Evolutionary conservation across 192 early-diverging fungal genomes (phyloP).

Genomic region (Coemansia sp.): DNA sequence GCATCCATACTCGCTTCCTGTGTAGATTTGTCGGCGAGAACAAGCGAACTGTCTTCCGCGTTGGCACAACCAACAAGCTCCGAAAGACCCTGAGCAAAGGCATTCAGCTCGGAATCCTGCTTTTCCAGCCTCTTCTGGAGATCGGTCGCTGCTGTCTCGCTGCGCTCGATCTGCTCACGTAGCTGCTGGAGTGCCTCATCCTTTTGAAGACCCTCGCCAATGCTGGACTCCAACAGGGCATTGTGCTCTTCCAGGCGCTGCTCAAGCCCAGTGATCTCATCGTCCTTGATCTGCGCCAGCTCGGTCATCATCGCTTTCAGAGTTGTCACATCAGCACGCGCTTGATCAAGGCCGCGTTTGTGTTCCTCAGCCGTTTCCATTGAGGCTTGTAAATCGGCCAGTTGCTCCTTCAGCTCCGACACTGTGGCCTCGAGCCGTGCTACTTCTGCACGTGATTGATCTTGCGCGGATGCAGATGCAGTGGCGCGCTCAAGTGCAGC

Average conservation of each 20-base stretch:
- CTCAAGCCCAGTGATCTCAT: conserved; percentile 34
- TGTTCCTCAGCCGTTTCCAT: conserved; percentile 2
- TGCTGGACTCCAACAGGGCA: conserved; percentile 27
- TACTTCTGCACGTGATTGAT: conserved; percentile 7
- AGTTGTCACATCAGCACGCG: conserved; percentile 15
- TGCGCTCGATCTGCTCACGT: conserved; percentile 10
- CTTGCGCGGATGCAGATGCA: conserved; percentile 8
- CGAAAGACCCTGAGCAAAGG: conserved; percentile 7
- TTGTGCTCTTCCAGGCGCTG: conserved; percentile 19
- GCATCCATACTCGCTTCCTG: conserved; percentile 1
- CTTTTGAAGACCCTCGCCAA: conserved; percentile 32
- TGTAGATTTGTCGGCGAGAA: neutral
- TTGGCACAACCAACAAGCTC: conserved; percentile 16
- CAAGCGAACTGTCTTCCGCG: neutral
- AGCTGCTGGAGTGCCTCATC: conserved; percentile 30
- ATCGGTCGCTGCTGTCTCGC: conserved; percentile 6
- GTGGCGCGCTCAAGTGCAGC: conserved; percentile 36
- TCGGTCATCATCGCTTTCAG: conserved; percentile 54
- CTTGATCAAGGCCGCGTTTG: conserved; percentile 23
- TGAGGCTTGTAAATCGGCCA: conserved; percentile 12
- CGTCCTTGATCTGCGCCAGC: conserved; percentile 44
- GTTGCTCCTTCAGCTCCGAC: conserved; percentile 7
- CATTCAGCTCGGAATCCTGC: conserved; percentile 1
- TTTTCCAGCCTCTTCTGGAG: conserved; percentile 18
- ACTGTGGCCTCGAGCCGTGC: conserved; percentile 3